Base-by-base conservation (phyloP, 2,329 filamentous ascomycete genomes). In the Claviceps africana region DNA sequence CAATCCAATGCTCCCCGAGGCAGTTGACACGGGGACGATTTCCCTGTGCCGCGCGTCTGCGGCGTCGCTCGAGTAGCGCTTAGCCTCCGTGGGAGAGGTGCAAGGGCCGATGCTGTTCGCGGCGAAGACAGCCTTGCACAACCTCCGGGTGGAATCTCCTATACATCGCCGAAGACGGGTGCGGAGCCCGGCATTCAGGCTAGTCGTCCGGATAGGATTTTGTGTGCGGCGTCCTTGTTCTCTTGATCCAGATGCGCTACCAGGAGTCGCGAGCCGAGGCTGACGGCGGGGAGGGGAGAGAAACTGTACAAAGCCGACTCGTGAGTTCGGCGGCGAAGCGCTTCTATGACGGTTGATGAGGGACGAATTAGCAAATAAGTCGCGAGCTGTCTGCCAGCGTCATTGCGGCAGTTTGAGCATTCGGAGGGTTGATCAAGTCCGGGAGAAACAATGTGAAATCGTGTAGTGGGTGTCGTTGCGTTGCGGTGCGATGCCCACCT, bases 11-110 rank as follows among this genome's bases (percentile, higher is more conserved):
- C 55, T 59, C 8, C 54, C 57, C 5, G 50, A 21, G 5, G 51
- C 48, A 47, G 51, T 59, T 39, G 51, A 53, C 17, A 59, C 45
- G 25, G 54, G 50, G 1, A 59, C 39, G 21, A 56, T 57, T 33
- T 57, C 58, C 42, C 52, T 56, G 13, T 47, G 31, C 35, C 25
- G 13, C 3, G 30, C 4, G 17, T 49, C 43, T 25, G 15, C 13
- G 10, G 19, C 21, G 7, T 31, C 51, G n/a, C 19, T 47, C 22
- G 45, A 78, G 57, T 2, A 78, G 58, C 1, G 65, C 63, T 10
- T 63, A 61, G 5, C 64, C 65, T 1, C 72, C 73, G 56, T 75
- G 72, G 60, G 72, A 76, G 1, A 77, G 48, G 2, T 59, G 47
- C 0, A 76, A 54, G 2, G 69, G 60, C 2, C 71, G 22, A 68